Conservation (phyloP, 2,329 filamentous ascomycete species). For the Cladobotryum protrusum region DNA sequence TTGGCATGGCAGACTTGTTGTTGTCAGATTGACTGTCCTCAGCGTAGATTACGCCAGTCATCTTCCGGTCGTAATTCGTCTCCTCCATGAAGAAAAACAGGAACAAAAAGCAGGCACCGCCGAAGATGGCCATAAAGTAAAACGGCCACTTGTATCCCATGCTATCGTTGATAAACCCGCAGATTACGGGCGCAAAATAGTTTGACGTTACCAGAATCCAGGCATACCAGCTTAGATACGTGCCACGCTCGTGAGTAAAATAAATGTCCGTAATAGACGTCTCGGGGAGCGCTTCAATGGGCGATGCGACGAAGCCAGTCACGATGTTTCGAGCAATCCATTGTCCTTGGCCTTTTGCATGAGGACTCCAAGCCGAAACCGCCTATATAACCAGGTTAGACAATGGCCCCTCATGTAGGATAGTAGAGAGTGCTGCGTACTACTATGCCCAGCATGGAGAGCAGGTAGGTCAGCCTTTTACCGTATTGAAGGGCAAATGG, state of each 20-base stretch:
- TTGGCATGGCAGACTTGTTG: slow-evolving; percentile 1
- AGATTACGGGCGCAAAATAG: slow-evolving; percentile 39
- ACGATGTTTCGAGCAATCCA: slow-evolving; percentile 42
- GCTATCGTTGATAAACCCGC: slow-evolving; percentile 38
- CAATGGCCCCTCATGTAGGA: too few species aligned
- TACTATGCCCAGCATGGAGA: slow-evolving; percentile 26
- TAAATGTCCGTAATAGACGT: slow-evolving; percentile 37
- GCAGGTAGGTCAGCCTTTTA: slow-evolving; percentile 33
- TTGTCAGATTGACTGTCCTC: slow-evolving; percentile 1
- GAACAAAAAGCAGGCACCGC: slow-evolving; percentile 28
- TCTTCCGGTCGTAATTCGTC: slow-evolving; percentile 43
- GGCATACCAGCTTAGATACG: slow-evolving; percentile 38
- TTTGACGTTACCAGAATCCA: slow-evolving; percentile 32
- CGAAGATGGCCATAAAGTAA: slow-evolving; percentile 37
- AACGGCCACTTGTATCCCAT: slow-evolving; percentile 38
- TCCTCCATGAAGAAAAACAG: slow-evolving; percentile 55
- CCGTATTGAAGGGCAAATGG: slow-evolving; percentile 41
- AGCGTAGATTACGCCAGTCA: slow-evolving; percentile 1
- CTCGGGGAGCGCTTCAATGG: slow-evolving; percentile 41
- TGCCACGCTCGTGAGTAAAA: slow-evolving; percentile 37
- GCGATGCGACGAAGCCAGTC: slow-evolving; percentile 37
- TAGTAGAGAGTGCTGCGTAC: slow-evolving; percentile 19
- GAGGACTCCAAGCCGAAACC: slow-evolving; percentile 23
- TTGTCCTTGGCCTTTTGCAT: slow-evolving; percentile 32
- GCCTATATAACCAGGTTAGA: neutral